Conservation (phyloP, 2,329 filamentous ascomycete genomes). For the Penicillium hordei region DNA sequence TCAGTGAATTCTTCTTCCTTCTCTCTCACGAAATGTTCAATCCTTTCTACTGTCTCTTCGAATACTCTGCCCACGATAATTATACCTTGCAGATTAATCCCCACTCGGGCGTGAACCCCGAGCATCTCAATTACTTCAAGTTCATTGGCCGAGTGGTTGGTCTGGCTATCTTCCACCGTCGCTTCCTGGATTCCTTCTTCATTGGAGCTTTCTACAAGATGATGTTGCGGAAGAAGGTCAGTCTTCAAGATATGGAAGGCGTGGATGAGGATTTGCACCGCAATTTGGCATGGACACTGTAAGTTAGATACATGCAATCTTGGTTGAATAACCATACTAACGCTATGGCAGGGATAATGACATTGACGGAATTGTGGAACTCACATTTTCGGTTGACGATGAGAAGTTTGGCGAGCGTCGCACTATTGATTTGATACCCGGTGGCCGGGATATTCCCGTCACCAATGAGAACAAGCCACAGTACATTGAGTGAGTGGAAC, state of each 20-base stretch:
- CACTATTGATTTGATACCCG: constrained; percentile 89
- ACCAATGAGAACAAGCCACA: constrained; percentile 99
- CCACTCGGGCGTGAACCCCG: constrained; percentile 97
- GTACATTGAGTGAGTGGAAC: constrained; percentile 76
- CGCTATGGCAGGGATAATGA: constrained; percentile 70
- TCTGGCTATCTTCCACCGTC: constrained; percentile 93
- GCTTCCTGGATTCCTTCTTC: constrained; percentile 98
- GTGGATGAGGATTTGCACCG: constrained; percentile 97
- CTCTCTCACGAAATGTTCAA: constrained; percentile 99
- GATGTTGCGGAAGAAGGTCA: constrained; percentile 90
- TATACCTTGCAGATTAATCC: constrained; percentile 99
- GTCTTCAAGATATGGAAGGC: constrained; percentile 95
- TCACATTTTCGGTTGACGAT: constrained; percentile 96
- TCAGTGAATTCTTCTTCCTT: constrained; percentile 96
- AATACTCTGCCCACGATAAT: constrained; percentile 99
- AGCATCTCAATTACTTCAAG: constrained; percentile 99
- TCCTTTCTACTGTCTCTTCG: constrained; percentile 98
- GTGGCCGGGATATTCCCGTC: constrained; percentile 87
- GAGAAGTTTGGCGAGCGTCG: constrained; percentile 94
- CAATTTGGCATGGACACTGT: constrained; percentile 92
- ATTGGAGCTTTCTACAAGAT: constrained; percentile 99
- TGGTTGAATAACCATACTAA: constrained; percentile 18
- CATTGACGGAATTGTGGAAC: constrained; percentile 89
- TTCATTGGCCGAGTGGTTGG: constrained; percentile 98
- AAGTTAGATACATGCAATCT: constrained; percentile 29